These are phyloP conservation scores for Corylus americana DNA, from an alignment of 306 rosid species.

Conservation along the genomic window DNA sequence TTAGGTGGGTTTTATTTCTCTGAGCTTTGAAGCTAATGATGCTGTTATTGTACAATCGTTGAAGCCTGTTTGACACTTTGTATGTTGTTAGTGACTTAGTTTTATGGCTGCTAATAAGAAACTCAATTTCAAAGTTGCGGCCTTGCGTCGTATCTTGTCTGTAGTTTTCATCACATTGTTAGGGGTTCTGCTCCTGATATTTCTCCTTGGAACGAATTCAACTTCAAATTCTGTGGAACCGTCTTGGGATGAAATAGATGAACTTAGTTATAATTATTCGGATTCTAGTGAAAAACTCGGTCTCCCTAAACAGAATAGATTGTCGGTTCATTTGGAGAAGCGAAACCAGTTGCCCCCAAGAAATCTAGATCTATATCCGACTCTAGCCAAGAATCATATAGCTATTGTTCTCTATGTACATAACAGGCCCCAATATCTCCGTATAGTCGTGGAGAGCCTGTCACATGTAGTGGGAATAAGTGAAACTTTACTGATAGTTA, in stretches of 20 bases:
- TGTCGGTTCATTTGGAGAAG: constrained; percentile 65
- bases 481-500: constrained; percentile 82
- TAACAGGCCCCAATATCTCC: constrained; percentile 84
- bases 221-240: constrained; percentile 15
- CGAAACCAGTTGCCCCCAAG: constrained; percentile 67
- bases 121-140: constrained; percentile 54
- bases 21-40: constrained; percentile 31
- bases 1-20: background rate
- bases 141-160: constrained; percentile 64
- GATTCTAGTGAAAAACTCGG: constrained; percentile 26
- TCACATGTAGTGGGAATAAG: constrained; percentile 75
- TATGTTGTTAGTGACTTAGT: constrained; percentile 16
- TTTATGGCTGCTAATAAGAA: constrained; percentile 57
- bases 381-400: constrained; percentile 58
- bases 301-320: constrained; percentile 68
- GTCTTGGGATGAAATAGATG: constrained; percentile 36
- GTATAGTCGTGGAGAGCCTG: constrained; percentile 72
- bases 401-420: constrained; percentile 86
- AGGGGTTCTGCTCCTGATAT: constrained; percentile 62
- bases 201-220: constrained; percentile 57
- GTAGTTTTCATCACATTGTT: constrained; percentile 53
- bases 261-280: constrained; percentile 28
- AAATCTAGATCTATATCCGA: constrained; percentile 80
- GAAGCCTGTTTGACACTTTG: constrained; percentile 22
- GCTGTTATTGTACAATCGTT: constrained; percentile 21